phyloP scores from a whole-genome alignment of 1,284 basidiomycete species.

The Gymnopus androsaceus region DNA sequence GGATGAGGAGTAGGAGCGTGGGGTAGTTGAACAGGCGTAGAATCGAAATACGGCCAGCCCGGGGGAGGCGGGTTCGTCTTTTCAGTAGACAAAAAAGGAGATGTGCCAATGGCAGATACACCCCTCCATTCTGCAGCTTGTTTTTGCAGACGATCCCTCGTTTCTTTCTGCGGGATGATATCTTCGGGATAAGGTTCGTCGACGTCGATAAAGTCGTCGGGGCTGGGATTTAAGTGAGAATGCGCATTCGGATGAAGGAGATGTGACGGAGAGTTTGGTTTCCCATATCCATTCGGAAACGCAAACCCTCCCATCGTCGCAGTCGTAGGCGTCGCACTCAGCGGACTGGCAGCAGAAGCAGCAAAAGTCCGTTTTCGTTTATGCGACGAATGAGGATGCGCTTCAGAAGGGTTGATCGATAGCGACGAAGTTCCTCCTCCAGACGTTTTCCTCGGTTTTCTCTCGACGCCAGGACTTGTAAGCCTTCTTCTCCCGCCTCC shows the following conservation, averaged over 20 bases:
- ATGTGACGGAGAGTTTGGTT: too few relatives aligned
- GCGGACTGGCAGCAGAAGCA: background rate
- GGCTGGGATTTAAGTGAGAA: background rate
- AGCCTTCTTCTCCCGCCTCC: constrained; percentile 38
- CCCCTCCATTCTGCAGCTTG: constrained; percentile 72
- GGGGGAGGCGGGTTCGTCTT: too few relatives aligned
- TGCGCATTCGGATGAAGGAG: too few relatives aligned
- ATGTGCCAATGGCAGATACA: constrained; percentile 57
- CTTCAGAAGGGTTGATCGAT: background rate
- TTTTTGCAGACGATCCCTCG: constrained; percentile 53
- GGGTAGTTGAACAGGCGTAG: background rate
- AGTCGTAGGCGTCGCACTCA: background rate
- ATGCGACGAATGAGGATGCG: background rate
- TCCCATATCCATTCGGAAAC: too few relatives aligned
- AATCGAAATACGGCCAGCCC: constrained; percentile 2
- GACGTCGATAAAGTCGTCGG: background rate
- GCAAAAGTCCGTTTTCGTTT: background rate
- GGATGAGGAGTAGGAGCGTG: constrained; percentile 18
- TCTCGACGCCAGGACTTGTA: background rate
- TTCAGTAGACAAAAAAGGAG: constrained; percentile 1
- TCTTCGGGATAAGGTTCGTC: constrained; percentile 36
- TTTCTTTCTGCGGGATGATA: constrained; percentile 50
- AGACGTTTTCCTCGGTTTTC: background rate
- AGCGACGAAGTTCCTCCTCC: background rate
- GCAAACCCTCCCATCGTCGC: too few relatives aligned